A percentile compares a stretch with the other conserved stretches of the same genome.
These are phyloP conservation scores for Rhizopogon rudus DNA, from an alignment of 768 basidiomycete genomes.

Conservation along the genomic window DNA sequence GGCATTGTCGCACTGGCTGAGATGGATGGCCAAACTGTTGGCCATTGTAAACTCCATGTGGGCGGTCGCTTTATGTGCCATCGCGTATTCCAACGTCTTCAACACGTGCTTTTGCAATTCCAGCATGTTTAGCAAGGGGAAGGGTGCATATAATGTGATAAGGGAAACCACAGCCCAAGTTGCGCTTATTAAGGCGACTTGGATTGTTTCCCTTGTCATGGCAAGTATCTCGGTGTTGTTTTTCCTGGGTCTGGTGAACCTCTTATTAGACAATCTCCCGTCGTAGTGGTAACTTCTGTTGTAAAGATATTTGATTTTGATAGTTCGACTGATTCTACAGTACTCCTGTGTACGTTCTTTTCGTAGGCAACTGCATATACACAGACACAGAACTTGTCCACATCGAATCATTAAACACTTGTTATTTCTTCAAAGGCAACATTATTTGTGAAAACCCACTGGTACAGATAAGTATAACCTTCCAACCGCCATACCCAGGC, in stretches of 20 bases:
- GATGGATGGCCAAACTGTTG: slow-evolving; percentile 17
- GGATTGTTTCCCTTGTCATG: slow-evolving; percentile 33
- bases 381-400: too few species aligned
- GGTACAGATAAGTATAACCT: too few species aligned
- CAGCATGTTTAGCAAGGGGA: slow-evolving; percentile 14
- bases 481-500: too few species aligned
- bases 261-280: slow-evolving; percentile 15
- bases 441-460: too few species aligned
- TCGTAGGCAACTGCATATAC: too few species aligned
- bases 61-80: slow-evolving; percentile 25
- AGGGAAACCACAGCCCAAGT: slow-evolving; percentile 11
- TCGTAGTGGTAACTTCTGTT: too few species aligned
- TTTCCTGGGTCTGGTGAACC: slow-evolving; percentile 25
- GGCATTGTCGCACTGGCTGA: slow-evolving; percentile 12
- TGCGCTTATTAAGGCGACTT: slow-evolving; percentile 20
- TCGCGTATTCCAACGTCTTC: slow-evolving; percentile 23
- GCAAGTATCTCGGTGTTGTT: slow-evolving; percentile 16
- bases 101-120: slow-evolving; percentile 26
- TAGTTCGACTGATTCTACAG: too few species aligned
- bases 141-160: slow-evolving; percentile 27
- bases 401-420: too few species aligned
- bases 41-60: slow-evolving; percentile 23
- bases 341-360: too few species aligned
- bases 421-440: too few species aligned
- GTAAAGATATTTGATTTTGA: too few species aligned